Conservation (phyloP, 78 protist species). For the Dictyostelium purpureum region DNA sequence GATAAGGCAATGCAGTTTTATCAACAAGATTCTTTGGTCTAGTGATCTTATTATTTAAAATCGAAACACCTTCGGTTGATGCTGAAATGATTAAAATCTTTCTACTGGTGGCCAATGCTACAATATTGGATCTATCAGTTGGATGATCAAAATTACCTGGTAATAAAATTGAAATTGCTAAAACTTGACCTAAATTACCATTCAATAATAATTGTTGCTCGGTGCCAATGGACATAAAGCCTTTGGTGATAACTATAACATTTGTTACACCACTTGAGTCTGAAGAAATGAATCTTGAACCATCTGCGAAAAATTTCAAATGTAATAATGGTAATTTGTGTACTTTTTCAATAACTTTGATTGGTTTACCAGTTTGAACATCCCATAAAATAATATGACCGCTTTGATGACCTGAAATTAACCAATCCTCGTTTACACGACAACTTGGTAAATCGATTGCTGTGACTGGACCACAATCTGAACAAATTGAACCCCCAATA, state of each 20-base stretch:
- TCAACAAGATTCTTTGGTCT: slow-evolving; percentile 4
- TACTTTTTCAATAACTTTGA: slow-evolving; percentile 36
- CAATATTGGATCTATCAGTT: slow-evolving; percentile 31
- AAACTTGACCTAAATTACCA: slow-evolving; percentile 66
- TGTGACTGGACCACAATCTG: slow-evolving; percentile 61
- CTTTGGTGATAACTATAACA: slow-evolving; percentile 1
- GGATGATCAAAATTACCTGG: slow-evolving; percentile 73
- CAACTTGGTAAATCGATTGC: slow-evolving; percentile 60
- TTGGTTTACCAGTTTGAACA: slow-evolving; percentile 35
- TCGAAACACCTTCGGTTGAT: slow-evolving; percentile 30
- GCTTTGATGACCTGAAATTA: slow-evolving; percentile 46
- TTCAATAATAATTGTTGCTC: slow-evolving; percentile 70
- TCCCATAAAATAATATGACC: slow-evolving; percentile 67
- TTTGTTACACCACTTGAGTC: slow-evolving; percentile 47
- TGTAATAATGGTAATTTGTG: slow-evolving; percentile 54
- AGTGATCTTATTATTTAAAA: slow-evolving; percentile 54
- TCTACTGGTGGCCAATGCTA: slow-evolving; percentile 58
- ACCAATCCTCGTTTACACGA: slow-evolving; percentile 67
- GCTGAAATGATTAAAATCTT: slow-evolving; percentile 61
- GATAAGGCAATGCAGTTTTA: slow-evolving; percentile 3
- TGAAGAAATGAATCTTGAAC: slow-evolving; percentile 29
- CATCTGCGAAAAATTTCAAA: slow-evolving; percentile 57
- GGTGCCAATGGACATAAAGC: slow-evolving; percentile 49
- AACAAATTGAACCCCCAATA: slow-evolving; percentile 50
- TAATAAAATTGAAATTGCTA: slow-evolving; percentile 8